Percentiles rank a stretch among this genome's conserved stretches.
These are phyloP conservation scores for Phoenix dactylifera DNA, from an alignment of 176 grass and related monocot species.

Conservation along the genomic window DNA sequence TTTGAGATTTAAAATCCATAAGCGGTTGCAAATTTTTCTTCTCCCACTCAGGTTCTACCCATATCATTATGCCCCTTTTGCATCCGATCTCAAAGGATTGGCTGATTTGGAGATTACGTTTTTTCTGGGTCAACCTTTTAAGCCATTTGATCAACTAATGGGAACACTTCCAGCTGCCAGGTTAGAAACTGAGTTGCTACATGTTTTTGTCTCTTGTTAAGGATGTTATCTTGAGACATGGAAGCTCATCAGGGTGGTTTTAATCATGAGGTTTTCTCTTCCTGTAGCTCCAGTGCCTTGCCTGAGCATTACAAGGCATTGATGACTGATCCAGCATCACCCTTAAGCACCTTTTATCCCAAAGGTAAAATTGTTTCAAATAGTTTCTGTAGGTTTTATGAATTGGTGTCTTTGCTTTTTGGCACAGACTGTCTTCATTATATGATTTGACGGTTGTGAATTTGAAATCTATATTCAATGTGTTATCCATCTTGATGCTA, in stretches of 20 bases:
- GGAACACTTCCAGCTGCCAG: conserved; percentile 94
- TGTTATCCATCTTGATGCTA: too few relatives aligned
- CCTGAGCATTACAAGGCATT: conserved; percentile 72
- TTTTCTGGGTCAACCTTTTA: conserved; percentile 99
- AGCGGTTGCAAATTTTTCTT: neutral
- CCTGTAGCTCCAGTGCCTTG: conserved; percentile 79
- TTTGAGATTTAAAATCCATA: too few relatives aligned
- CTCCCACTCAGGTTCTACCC: conserved; percentile 71
- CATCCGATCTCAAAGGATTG: conserved; percentile 77
- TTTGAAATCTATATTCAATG: too few relatives aligned
- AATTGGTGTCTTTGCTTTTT: too few relatives aligned
- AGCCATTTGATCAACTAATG: conserved; percentile 99
- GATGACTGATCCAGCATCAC: conserved; percentile 72
- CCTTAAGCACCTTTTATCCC: conserved; percentile 84
- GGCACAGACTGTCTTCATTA: too few relatives aligned
- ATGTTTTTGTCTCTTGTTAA: conserved; percentile 6
- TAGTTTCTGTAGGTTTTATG: too few relatives aligned
- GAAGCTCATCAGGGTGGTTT: neutral
- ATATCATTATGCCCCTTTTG: conserved; percentile 97
- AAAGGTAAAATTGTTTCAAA: conserved; percentile 31
- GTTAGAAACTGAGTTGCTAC: conserved; percentile 32
- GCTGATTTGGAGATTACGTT: conserved; percentile 95
- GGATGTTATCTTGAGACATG: conserved; percentile 2
- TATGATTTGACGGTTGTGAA: too few relatives aligned
- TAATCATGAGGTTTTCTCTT: conserved; percentile 19